These are phyloP conservation scores for Russula olivacea DNA, from an alignment of 768 basidiomycete species.

Conservation along the genomic window DNA sequence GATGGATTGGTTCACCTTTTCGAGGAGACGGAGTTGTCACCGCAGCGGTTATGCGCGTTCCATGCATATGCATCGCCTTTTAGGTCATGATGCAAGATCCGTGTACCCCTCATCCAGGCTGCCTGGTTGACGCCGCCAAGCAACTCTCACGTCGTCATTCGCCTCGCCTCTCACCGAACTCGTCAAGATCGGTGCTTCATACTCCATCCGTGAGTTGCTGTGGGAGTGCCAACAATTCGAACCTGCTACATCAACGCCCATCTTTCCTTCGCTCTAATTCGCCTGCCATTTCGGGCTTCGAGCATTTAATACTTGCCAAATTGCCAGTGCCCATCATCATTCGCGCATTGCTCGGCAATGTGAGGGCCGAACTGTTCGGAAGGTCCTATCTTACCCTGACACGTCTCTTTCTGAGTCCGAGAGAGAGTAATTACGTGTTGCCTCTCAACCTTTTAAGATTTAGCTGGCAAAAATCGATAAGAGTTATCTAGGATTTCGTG, in stretches of 20 bases:
- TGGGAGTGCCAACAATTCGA: neutral
- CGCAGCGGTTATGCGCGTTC: neutral
- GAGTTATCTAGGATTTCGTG: conserved; percentile 2
- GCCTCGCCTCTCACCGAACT: neutral
- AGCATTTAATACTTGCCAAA: neutral
- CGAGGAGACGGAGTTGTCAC: conserved; percentile 1
- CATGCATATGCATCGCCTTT: neutral
- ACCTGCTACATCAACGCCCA: conserved; percentile 1
- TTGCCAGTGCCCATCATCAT: neutral
- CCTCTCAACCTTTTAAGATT: conserved; percentile 17
- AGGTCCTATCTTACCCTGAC: conserved; percentile 9
- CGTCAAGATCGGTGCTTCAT: neutral
- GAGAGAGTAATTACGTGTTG: conserved; percentile 15
- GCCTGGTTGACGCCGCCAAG: neutral
- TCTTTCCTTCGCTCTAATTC: neutral
- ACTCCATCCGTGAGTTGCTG: neutral
- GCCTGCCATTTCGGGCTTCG: conserved; percentile 1
- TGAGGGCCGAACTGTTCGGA: conserved; percentile 17
- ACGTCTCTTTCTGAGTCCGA: neutral
- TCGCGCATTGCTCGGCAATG: neutral
- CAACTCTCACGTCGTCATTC: conserved; percentile 1
- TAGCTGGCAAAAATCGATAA: neutral
- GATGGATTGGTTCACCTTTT: neutral
- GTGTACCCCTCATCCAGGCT: neutral
- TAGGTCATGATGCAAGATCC: conserved; percentile 12